These are phyloP conservation scores for Macadamia tetraphylla DNA, from an alignment of 164 flowering plant genomes.

Conservation along the genomic window DNA sequence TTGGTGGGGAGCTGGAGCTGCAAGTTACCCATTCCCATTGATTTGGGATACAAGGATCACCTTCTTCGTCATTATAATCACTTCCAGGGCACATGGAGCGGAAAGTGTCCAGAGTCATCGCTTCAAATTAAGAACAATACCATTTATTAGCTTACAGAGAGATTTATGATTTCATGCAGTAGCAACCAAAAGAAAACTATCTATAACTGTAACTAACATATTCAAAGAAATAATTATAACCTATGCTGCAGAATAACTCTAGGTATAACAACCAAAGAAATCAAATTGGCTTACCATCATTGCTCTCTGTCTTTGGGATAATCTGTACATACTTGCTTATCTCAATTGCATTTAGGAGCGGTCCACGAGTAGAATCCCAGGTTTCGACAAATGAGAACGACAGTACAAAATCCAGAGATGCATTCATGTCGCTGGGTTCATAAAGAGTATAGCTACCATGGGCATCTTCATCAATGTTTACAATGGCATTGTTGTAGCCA, in stretches of 20 bases:
- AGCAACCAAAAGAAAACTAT: neutral
- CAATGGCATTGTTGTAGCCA: constrained; percentile 71
- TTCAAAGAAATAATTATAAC: neutral
- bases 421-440: constrained; percentile 92
- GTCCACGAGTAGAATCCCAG: constrained; percentile 80
- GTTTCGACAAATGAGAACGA: constrained; percentile 79
- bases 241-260: neutral
- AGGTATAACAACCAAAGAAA: neutral
- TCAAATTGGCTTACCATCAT: constrained; percentile 53
- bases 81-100: constrained; percentile 38
- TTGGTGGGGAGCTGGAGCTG: constrained; percentile 59
- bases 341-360: constrained; percentile 84
- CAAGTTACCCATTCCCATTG: constrained; percentile 87
- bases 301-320: constrained; percentile 47
- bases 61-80: constrained; percentile 41
- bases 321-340: constrained; percentile 70
- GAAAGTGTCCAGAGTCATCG: constrained; percentile 42
- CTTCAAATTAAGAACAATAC: constrained; percentile 28
- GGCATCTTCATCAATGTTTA: constrained; percentile 88
- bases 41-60: constrained; percentile 84
- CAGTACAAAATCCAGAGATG: constrained; percentile 62
- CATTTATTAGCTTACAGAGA: constrained; percentile 17
- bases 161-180: neutral
- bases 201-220: neutral
- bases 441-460: constrained; percentile 79